A percentile compares a stretch with the other conserved stretches of the same genome.
phyloP scores from a whole-genome alignment of 257 asterid species.

The Penstemon eatonii region DNA sequence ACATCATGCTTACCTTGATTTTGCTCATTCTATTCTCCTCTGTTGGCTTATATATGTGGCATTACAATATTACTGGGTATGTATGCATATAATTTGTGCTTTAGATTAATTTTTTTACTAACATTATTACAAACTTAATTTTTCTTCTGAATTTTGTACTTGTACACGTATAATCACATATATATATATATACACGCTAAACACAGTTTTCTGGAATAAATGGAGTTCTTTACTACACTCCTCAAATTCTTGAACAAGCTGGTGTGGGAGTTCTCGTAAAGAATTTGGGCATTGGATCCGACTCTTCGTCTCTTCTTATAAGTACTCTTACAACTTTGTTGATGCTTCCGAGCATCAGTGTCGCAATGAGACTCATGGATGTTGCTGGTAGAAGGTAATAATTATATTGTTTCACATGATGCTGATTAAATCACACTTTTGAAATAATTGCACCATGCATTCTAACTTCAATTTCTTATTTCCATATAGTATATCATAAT shows the following conservation, averaged over 20 bases:
- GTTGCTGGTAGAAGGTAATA: conserved; percentile 91
- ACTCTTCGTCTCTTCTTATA: conserved; percentile 81
- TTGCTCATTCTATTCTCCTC: too few relatives aligned
- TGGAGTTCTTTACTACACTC: conserved; percentile 64
- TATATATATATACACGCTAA: conserved; percentile 4
- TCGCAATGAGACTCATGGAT: conserved; percentile 95
- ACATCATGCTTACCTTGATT: too few relatives aligned
- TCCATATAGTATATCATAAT: too few relatives aligned
- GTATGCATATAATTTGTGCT: too few relatives aligned
- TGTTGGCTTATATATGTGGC: too few relatives aligned
- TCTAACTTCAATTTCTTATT: too few relatives aligned
- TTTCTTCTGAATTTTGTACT: not conserved
- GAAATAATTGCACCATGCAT: too few relatives aligned
- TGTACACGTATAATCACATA: not conserved
- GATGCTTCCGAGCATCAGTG: conserved; percentile 95
- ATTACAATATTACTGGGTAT: too few relatives aligned
- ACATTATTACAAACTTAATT: too few relatives aligned
- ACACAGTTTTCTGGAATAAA: conserved; percentile 90
- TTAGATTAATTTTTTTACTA: too few relatives aligned
- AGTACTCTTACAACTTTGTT: conserved; percentile 78
- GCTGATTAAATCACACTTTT: too few relatives aligned
- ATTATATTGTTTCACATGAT: too few relatives aligned
- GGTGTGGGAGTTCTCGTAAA: conserved; percentile 86
- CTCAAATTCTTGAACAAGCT: conserved; percentile 76
- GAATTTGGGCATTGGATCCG: conserved; percentile 72